Conservation (phyloP, 2,329 filamentous ascomycete species). For the Sphaerulina populicola region DNA sequence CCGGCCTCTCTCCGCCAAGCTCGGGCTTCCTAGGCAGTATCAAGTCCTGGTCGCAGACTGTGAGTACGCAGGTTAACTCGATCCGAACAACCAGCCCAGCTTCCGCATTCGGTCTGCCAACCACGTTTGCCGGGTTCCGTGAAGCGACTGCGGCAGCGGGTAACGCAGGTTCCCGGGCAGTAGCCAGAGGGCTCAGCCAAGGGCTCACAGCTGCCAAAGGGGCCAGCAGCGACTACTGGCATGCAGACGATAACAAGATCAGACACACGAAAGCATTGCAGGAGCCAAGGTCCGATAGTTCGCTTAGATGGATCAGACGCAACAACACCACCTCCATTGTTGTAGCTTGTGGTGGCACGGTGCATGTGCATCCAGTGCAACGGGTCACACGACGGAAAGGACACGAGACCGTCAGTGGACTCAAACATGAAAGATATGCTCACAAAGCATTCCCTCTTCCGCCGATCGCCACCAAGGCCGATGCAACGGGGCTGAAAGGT, state of each 20-base stretch:
- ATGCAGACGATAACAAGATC: constrained; percentile 67
- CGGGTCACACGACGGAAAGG: constrained; percentile 34
- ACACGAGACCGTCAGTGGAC: constrained; percentile 46
- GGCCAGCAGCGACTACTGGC: constrained; percentile 61
- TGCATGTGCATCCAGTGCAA: constrained; percentile 58
- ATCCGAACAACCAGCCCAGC: constrained; percentile 21
- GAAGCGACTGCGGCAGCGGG: constrained; percentile 34
- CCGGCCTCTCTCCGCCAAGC: constrained; percentile 29
- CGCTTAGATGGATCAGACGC: constrained; percentile 56
- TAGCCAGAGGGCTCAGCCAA: constrained; percentile 65
- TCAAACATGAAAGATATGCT: constrained; percentile 27
- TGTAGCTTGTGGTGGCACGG: constrained; percentile 56
- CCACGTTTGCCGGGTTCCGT: constrained; percentile 29
- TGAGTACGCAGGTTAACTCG: constrained; percentile 32
- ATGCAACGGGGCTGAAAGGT: constrained; percentile 3
- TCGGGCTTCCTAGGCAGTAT: constrained; percentile 28
- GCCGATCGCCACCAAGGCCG: constrained; percentile 17
- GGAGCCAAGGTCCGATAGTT: constrained; percentile 43
- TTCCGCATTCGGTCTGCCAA: constrained; percentile 22
- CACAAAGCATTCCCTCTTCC: constrained; percentile 24
- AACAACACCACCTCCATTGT: constrained; percentile 56
- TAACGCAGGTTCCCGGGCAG: constrained; percentile 58
- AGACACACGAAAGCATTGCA: constrained; percentile 51
- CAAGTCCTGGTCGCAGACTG: constrained; percentile 36
- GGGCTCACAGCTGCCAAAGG: constrained; percentile 64